A percentile compares a stretch with the other conserved stretches of the same genome.
These are phyloP conservation scores for Verticillium albo-atrum DNA, from an alignment of 2,329 filamentous ascomycete genomes.

Conservation along the genomic window DNA sequence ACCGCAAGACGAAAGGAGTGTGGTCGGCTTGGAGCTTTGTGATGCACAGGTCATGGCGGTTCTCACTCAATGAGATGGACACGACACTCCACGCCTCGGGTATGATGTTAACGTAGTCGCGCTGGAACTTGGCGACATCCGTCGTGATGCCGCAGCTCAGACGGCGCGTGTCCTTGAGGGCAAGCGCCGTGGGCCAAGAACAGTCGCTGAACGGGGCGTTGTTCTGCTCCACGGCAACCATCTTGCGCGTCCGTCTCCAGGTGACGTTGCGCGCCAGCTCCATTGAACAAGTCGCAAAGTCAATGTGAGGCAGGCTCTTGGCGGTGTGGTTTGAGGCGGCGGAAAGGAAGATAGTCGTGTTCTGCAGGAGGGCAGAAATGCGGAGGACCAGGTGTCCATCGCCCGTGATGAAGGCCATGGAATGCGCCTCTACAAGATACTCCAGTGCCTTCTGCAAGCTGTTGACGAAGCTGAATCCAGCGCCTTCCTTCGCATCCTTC, in stretches of 20 bases:
- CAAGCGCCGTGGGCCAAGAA: conserved; percentile 18
- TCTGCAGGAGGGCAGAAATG: conserved; percentile 60
- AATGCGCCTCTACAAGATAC: conserved; percentile 59
- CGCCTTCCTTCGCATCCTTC: conserved; percentile 18
- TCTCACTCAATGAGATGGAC: conserved; percentile 79
- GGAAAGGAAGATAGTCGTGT: conserved; percentile 61
- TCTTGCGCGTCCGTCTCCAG: conserved; percentile 59
- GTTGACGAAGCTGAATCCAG: conserved; percentile 44
- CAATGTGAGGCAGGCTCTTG: conserved; percentile 43
- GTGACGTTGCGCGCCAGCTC: conserved; percentile 69
- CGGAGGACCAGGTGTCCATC: conserved; percentile 58
- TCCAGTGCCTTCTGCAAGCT: conserved; percentile 63
- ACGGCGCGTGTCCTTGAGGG: conserved; percentile 23
- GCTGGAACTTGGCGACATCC: conserved; percentile 64
- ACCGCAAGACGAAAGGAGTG: conserved; percentile 77
- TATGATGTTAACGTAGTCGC: conserved; percentile 79
- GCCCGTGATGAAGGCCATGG: conserved; percentile 46
- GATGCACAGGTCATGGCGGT: conserved; percentile 78
- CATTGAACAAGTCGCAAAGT: conserved; percentile 58
- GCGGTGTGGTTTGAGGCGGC: conserved; percentile 49
- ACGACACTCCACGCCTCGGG: conserved; percentile 80
- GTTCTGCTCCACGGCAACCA: conserved; percentile 14
- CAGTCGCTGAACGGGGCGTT: conserved; percentile 27
- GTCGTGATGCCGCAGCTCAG: conserved; percentile 41
- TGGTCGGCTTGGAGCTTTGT: conserved; percentile 75